A percentile compares a stretch with the other conserved stretches of the same genome.
These are phyloP conservation scores for Ilex aquifolium DNA, from an alignment of 257 asterid genomes.

Conservation along the genomic window DNA sequence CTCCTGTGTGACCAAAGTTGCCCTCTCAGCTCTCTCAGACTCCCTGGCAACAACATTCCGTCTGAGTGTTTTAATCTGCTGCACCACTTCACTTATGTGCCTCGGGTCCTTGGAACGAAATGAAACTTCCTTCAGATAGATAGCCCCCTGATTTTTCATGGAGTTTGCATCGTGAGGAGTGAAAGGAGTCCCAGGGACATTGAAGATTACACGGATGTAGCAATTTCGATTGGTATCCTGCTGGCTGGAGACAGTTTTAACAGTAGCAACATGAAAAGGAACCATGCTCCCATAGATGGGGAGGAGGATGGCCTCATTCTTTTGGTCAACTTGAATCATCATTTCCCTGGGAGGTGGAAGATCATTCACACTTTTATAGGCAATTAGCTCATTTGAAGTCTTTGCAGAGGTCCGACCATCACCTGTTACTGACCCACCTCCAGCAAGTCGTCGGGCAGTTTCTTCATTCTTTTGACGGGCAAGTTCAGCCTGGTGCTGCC, in stretches of 20 bases:
- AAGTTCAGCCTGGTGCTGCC: conserved; percentile 78
- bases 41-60: conserved; percentile 65
- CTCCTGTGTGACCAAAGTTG: conserved; percentile 66
- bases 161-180: conserved; percentile 52
- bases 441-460: conserved; percentile 67
- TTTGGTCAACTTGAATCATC: conserved; percentile 76
- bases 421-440: conserved; percentile 36
- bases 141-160: conserved; percentile 44
- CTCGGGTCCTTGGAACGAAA: conserved; percentile 69
- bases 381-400: conserved; percentile 43
- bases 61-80: conserved; percentile 52
- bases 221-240: conserved; percentile 61
- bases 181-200: conserved; percentile 73
- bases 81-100: conserved; percentile 69
- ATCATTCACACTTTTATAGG: conserved; percentile 58
- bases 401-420: conserved; percentile 29
- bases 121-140: conserved; percentile 57
- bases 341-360: conserved; percentile 54
- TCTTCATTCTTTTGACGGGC: conserved; percentile 76
- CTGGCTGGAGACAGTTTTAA: conserved; percentile 65
- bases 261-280: conserved; percentile 65
- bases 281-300: conserved; percentile 64
- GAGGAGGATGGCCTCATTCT: conserved; percentile 59
- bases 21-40: conserved; percentile 78
- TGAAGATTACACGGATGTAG: conserved; percentile 59